Conservation (phyloP, 1,284 basidiomycete species). For the Wallemia ichthyophaga region DNA sequence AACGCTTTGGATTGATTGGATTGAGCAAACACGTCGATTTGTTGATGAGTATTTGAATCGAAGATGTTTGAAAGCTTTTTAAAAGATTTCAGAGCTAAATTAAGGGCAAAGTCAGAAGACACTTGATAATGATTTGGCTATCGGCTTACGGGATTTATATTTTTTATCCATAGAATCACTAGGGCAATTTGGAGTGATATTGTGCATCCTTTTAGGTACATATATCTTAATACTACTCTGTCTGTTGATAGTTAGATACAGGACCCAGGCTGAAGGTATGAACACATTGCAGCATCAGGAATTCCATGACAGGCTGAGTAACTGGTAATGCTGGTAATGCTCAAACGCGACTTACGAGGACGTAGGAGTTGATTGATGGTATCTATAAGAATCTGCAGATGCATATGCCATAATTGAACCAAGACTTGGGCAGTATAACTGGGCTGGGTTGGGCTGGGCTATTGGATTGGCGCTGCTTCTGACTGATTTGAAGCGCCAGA, state of each 20-base stretch:
- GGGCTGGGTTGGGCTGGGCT: too few relatives aligned
- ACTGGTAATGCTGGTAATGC: too few relatives aligned
- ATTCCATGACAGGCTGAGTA: too few relatives aligned
- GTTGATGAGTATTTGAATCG: neutral
- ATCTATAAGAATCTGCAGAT: too few relatives aligned
- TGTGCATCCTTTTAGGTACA: neutral
- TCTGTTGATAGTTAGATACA: neutral
- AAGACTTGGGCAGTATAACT: too few relatives aligned
- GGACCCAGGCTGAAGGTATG: neutral
- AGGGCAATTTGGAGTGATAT: neutral
- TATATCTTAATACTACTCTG: neutral
- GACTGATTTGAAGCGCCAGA: too few relatives aligned
- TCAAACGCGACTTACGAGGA: too few relatives aligned
- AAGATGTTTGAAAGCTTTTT: neutral
- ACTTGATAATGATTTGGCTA: neutral
- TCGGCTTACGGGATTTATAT: neutral
- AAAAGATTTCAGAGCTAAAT: neutral
- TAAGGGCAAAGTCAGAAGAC: neutral
- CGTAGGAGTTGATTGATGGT: too few relatives aligned
- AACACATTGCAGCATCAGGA: neutral
- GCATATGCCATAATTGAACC: too few relatives aligned
- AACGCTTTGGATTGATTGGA: neutral
- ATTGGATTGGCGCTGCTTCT: too few relatives aligned
- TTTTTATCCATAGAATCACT: neutral
- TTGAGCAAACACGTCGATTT: neutral